phyloP scores from a whole-genome alignment of 176 grass and related monocot genomes.

The Juncus inflexus region DNA sequence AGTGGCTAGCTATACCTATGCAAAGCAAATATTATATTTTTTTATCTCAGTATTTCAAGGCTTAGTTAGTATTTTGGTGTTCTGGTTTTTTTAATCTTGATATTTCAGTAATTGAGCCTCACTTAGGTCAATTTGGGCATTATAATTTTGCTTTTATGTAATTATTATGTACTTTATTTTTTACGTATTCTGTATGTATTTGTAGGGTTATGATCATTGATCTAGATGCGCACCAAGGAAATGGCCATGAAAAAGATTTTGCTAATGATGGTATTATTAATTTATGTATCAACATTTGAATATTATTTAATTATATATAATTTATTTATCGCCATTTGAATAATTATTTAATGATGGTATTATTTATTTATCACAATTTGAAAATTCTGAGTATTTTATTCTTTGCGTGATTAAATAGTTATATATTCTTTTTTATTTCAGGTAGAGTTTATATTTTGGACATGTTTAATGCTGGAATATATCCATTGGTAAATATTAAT shows the following conservation, averaged over 20 bases:
- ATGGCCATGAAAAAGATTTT: constrained; percentile 93
- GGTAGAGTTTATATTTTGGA: constrained; percentile 89
- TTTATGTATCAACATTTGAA: no score
- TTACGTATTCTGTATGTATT: background rate
- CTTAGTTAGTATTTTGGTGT: no score
- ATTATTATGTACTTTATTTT: constrained; percentile 1
- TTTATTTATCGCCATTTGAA: background rate
- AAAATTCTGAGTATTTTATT: constrained; percentile 9
- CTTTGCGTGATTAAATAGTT: background rate
- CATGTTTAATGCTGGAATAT: constrained; percentile 94
- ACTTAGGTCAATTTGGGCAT: no score
- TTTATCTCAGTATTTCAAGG: no score
- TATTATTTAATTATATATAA: background rate
- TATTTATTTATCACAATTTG: background rate
- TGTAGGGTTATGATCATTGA: constrained; percentile 94
- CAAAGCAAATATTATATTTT: no score
- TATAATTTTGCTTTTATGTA: background rate
- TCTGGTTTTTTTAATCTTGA: no score
- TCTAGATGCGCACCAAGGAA: constrained; percentile 98
- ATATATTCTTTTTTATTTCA: constrained; percentile 12
- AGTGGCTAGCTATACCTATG: constrained; percentile 29
- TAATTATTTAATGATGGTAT: constrained; percentile 2
- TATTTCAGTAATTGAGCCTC: no score
- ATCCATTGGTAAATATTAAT: constrained; percentile 68
- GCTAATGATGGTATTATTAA: constrained; percentile 52